Evolutionary conservation across 2,329 filamentous ascomycete species (phyloP).

Genomic region (Diaporthe humulicola): DNA sequence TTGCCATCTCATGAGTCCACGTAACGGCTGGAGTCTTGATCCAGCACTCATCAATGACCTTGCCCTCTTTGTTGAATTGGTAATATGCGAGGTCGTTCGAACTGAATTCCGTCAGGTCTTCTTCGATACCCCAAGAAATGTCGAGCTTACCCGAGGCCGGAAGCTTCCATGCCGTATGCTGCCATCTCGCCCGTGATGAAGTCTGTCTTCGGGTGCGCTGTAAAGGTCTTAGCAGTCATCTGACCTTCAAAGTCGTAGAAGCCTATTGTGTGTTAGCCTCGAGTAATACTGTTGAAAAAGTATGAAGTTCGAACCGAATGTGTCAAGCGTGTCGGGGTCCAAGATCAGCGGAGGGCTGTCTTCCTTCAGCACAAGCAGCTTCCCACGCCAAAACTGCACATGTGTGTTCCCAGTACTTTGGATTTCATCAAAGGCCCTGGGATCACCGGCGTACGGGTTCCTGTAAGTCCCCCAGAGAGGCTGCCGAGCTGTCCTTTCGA

Average conservation of each 20-base stretch:
- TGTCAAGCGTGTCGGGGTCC: background rate
- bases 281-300: background rate
- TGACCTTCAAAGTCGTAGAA: constrained; percentile 11
- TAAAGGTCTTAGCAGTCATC: background rate
- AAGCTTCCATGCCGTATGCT: constrained; percentile 9
- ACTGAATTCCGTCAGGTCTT: background rate
- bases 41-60: constrained; percentile 1
- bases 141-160: background rate
- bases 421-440: background rate
- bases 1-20: constrained; percentile 8
- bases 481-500: background rate
- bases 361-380: background rate
- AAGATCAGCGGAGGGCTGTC: background rate
- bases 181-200: background rate
- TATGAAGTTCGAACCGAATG: background rate
- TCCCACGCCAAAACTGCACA: background rate
- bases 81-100: background rate
- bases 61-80: background rate
- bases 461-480: constrained; percentile 1
- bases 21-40: constrained; percentile 2
- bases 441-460: background rate
- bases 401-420: constrained; percentile 2
- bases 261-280: background rate
- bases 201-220: background rate
- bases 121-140: too few relatives aligned